Evolutionary conservation across 495 filamentous ascomycete species (phyloP).

Genomic region (Neurospora sp.): DNA sequence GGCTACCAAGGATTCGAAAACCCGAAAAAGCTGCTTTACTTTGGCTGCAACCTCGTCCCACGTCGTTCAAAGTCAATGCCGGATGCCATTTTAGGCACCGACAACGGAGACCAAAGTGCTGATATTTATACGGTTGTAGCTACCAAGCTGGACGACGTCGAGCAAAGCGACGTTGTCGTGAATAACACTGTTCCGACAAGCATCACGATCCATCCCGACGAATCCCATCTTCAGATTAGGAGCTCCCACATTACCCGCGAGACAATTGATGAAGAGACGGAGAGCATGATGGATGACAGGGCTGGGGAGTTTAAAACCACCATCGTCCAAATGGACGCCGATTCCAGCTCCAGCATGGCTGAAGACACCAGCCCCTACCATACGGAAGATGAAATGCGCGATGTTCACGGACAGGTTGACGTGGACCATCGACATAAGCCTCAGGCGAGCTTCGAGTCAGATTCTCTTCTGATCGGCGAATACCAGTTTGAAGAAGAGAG

Average conservation of each 20-base stretch:
- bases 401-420: neutral
- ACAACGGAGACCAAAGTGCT: slow-evolving; percentile 7
- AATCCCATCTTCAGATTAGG: neutral
- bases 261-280: neutral
- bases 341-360: neutral
- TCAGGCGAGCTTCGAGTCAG: neutral
- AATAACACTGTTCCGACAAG: neutral
- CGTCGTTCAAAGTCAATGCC: slow-evolving; percentile 9
- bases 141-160: slow-evolving; percentile 20
- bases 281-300: neutral
- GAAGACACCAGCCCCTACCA: neutral
- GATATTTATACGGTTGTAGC: slow-evolving; percentile 26
- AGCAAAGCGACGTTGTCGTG: slow-evolving; percentile 2
- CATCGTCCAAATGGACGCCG: neutral
- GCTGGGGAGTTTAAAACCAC: neutral
- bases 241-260: neutral
- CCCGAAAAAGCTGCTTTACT: slow-evolving; percentile 16
- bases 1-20: slow-evolving; percentile 12
- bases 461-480: neutral
- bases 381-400: neutral
- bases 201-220: neutral
- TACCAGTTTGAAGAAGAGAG: neutral
- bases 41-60: slow-evolving; percentile 37
- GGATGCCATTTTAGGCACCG: neutral
- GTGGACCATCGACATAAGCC: neutral